Base-by-base conservation (phyloP, 1,284 basidiomycete genomes). In the Salmacisia buchloeana region DNA sequence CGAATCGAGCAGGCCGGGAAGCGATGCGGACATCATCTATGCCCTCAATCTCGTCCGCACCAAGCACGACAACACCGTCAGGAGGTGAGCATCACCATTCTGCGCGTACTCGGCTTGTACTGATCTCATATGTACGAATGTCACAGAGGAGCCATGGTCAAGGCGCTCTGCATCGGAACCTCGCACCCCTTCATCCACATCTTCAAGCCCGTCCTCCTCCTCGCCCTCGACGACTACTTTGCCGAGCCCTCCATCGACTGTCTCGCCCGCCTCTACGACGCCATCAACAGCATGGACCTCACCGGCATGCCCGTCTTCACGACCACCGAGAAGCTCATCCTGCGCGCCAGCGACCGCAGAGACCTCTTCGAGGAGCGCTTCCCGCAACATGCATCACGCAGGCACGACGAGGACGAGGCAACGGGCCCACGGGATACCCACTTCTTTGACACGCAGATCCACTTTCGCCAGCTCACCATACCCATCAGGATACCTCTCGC, bases 201-300 rank as follows among this genome's bases (percentile, higher is more conserved):
- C 74, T 98, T 96, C 86, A 97, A 97, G 91, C 94, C 94, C 4
- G 87, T 96, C 36, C 85, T 98, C 3, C 83, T 97, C 0, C 88
- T 97, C 74, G 94, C 94, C 1, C 85, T 99, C 35, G 93, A 97
- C 78, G 92, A 97, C 81, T 98, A 97, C 82, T 93, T 96, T 80
- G 83, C 85, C 39, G 85, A 88, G 64, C 92, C 93, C 0, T 91
- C 91, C 0, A 87, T 92, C 76, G 90, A 92, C 70, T 90, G 90
- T 73, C 86, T 97, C 13, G 87, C 88, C 2, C 86, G 89, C 2
- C 84, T 98, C 3, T 97, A 92, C 79, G 91, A 96, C 71, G 87
- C 93, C 2, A 87, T 97, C 70, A 98, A 98, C 77, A 86, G 88
- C 5, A 90, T 98, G 84, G 88, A 96, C 73, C 84, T 92, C n/a